These are phyloP conservation scores for Umbelopsis sp. DNA, from an alignment of 371 early-diverging fungal species.

Conservation along the genomic window DNA sequence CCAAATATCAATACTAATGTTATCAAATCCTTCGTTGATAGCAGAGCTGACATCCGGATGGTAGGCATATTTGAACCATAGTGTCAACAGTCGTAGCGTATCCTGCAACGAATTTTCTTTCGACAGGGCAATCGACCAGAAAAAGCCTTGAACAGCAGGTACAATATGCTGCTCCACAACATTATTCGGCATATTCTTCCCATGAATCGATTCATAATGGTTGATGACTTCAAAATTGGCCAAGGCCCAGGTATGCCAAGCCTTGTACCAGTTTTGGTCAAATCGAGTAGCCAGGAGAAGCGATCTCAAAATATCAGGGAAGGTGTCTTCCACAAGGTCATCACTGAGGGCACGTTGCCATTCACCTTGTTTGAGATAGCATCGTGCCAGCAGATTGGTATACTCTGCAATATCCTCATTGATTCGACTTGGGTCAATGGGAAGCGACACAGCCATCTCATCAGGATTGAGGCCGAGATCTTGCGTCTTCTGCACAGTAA, in stretches of 20 bases:
- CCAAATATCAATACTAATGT: constrained; percentile 96
- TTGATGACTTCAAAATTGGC: constrained; percentile 92
- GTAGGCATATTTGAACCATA: constrained; percentile 97
- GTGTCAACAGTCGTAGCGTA: constrained; percentile 90
- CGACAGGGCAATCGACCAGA: constrained; percentile 93
- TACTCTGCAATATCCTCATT: constrained; percentile 58
- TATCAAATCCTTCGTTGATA: constrained; percentile 86
- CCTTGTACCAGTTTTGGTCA: constrained; percentile 96
- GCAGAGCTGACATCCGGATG: constrained; percentile 86
- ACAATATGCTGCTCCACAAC: constrained; percentile 68
- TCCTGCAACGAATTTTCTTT: constrained; percentile 94
- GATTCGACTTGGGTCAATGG: constrained; percentile 55
- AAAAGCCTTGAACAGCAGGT: constrained; percentile 84
- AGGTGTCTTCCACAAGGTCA: constrained; percentile 72
- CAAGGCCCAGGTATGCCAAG: constrained; percentile 98
- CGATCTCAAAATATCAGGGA: constrained; percentile 82
- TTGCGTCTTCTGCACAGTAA: constrained; percentile 63
- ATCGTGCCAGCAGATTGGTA: constrained; percentile 79
- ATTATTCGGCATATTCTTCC: constrained; percentile 51
- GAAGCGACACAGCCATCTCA: constrained; percentile 58
- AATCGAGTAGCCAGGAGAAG: constrained; percentile 89
- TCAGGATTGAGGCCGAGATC: constrained; percentile 63
- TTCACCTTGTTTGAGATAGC: constrained; percentile 92
- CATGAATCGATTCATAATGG: constrained; percentile 68
- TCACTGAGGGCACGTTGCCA: constrained; percentile 89